These are phyloP conservation scores for Trichoderma atroviride DNA, from an alignment of 2,329 filamentous ascomycete species.

Conservation along the genomic window DNA sequence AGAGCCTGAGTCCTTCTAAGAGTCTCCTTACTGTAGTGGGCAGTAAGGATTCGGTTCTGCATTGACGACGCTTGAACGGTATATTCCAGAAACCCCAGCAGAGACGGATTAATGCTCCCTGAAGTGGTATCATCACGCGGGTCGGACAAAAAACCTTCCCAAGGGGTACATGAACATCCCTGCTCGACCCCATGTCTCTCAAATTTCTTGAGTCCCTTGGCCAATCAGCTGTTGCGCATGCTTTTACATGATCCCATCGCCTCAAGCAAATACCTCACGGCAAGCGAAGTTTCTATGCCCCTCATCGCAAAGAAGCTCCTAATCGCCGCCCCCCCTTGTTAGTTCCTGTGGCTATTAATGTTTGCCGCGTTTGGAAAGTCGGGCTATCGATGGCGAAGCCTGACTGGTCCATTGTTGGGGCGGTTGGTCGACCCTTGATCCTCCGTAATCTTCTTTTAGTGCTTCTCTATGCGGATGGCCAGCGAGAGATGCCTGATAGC, in stretches of 20 bases:
- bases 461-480: not conserved
- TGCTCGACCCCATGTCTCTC: constrained; percentile 24
- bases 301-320: constrained; percentile 18
- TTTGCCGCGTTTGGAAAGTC: constrained; percentile 24
- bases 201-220: constrained; percentile 1
- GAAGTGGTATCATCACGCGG: constrained; percentile 14
- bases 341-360: constrained; percentile 7
- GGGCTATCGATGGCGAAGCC: constrained; percentile 10
- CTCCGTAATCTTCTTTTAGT: constrained; percentile 26
- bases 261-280: constrained; percentile 10
- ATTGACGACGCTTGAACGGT: constrained; percentile 9
- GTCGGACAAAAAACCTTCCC: constrained; percentile 16
- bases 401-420: constrained; percentile 17
- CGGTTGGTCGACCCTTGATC: constrained; percentile 18
- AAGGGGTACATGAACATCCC: constrained; percentile 18
- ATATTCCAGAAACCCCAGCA: constrained; percentile 11
- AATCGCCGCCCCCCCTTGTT: constrained; percentile 3
- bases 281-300: constrained; percentile 23
- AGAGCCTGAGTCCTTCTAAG: not conserved
- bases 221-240: constrained; percentile 18
- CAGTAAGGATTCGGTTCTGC: not conserved
- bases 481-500: constrained; percentile 18
- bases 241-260: constrained; percentile 19
- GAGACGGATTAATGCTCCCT: not conserved
- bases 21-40: not conserved